phyloP scores from a whole-genome alignment of 208 protist species.

The Wallacemonas sp. region DNA sequence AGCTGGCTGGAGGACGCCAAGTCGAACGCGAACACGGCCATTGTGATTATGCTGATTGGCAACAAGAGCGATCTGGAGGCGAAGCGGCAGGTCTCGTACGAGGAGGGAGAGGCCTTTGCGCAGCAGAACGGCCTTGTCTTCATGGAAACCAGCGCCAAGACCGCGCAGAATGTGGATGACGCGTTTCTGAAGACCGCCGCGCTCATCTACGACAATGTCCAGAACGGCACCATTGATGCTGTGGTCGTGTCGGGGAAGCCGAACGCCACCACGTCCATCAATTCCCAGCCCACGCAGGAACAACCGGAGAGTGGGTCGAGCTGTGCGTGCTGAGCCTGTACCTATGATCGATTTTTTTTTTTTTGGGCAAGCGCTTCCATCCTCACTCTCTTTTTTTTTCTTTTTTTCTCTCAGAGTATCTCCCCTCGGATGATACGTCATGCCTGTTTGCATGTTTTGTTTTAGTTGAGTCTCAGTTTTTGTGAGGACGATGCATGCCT shows the following conservation, averaged over 20 bases:
- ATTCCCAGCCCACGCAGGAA: not conserved
- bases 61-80: slow-evolving; percentile 99
- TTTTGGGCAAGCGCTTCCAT: not conserved
- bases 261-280: not conserved
- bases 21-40: slow-evolving; percentile 94
- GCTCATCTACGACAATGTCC: slow-evolving; percentile 96
- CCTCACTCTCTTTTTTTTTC: not conserved
- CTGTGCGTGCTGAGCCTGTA: not conserved
- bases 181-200: slow-evolving; percentile 96
- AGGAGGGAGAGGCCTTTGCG: slow-evolving; percentile 98
- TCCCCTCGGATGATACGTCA: too few species aligned
- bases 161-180: slow-evolving; percentile 95
- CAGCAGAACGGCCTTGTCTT: slow-evolving; percentile 95
- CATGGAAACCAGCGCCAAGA: slow-evolving; percentile 99
- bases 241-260: slow-evolving; percentile 69
- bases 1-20: slow-evolving; percentile 98
- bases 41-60: slow-evolving; percentile 99
- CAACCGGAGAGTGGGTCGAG: not conserved
- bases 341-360: not conserved
- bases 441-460: too few species aligned
- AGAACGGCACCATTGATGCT: slow-evolving; percentile 91
- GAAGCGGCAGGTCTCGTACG: slow-evolving; percentile 89
- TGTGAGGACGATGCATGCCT: too few species aligned
- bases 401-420: too few species aligned
- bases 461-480: too few species aligned